Evolutionary conservation across 2,329 filamentous ascomycete species (phyloP).

Genomic region (Botryotinia narcissicola): DNA sequence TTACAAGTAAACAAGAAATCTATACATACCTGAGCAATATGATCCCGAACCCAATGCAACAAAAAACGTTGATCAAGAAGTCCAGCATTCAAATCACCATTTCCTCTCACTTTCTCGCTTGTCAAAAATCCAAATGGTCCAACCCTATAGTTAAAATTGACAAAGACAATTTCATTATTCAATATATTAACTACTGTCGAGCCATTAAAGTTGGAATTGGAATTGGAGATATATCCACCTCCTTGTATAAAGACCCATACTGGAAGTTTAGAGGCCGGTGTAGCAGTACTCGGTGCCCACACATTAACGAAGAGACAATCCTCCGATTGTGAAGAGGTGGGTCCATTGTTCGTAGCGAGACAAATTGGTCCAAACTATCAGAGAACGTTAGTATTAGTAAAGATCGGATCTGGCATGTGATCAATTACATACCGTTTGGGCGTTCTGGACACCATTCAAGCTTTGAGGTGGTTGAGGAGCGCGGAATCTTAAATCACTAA

Average conservation of each 20-base stretch:
- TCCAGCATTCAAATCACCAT: conserved; percentile 61
- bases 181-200: conserved; percentile 47
- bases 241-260: conserved; percentile 55
- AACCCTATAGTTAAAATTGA: conserved; percentile 63
- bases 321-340: conserved; percentile 15
- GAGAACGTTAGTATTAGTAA: neutral
- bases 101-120: conserved; percentile 51
- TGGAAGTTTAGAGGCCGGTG: conserved; percentile 45
- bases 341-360: conserved; percentile 5
- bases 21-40: conserved; percentile 50
- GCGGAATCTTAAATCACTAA: conserved; percentile 63
- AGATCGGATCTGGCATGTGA: neutral
- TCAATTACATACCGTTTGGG: neutral
- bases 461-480: conserved; percentile 30
- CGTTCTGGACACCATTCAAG: neutral
- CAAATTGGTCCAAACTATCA: conserved; percentile 21
- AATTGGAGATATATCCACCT: conserved; percentile 47
- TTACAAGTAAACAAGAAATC: neutral
- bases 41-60: conserved; percentile 58
- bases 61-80: conserved; percentile 61
- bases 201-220: conserved; percentile 54
- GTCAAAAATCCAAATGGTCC: conserved; percentile 62
- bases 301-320: conserved; percentile 49
- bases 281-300: conserved; percentile 45
- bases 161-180: conserved; percentile 49